phyloP scores from a whole-genome alignment of 805 yeast species.

The Hanseniaspora opuntiae region DNA sequence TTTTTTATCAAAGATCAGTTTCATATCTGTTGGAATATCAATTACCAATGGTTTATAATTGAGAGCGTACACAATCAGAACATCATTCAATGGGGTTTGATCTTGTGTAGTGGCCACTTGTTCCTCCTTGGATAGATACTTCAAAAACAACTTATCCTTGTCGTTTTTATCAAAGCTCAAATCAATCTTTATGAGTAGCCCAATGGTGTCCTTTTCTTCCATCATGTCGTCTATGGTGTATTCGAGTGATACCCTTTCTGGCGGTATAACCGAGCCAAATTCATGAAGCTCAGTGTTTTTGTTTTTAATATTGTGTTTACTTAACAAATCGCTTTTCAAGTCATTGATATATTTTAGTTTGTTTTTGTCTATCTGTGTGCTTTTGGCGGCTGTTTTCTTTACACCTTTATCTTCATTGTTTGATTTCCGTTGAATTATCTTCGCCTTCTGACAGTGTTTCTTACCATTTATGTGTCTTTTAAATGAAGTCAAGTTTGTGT shows the following conservation, averaged over 20 bases:
- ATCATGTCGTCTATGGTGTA: conserved; percentile 4
- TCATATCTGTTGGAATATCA: conserved; percentile 2
- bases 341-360: background rate
- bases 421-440: background rate
- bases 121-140: conserved; percentile 3
- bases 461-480: conserved; percentile 10
- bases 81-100: background rate
- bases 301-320: background rate
- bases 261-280: background rate
- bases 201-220: background rate
- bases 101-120: background rate
- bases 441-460: conserved; percentile 4
- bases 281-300: background rate
- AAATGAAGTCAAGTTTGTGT: conserved; percentile 5
- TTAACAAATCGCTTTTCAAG: background rate
- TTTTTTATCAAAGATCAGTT: background rate
- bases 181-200: background rate
- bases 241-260: background rate
- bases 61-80: background rate
- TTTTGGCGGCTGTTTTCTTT: background rate
- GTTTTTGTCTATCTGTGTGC: background rate
- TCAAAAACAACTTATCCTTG: background rate
- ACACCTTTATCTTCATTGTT: background rate
- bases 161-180: background rate
- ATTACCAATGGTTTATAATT: conserved; percentile 3